Evolutionary conservation across 2,329 filamentous ascomycete genomes (phyloP), one percentile per base, ranked within the genome.

Genomic region (Microdochium nivale): DNA sequence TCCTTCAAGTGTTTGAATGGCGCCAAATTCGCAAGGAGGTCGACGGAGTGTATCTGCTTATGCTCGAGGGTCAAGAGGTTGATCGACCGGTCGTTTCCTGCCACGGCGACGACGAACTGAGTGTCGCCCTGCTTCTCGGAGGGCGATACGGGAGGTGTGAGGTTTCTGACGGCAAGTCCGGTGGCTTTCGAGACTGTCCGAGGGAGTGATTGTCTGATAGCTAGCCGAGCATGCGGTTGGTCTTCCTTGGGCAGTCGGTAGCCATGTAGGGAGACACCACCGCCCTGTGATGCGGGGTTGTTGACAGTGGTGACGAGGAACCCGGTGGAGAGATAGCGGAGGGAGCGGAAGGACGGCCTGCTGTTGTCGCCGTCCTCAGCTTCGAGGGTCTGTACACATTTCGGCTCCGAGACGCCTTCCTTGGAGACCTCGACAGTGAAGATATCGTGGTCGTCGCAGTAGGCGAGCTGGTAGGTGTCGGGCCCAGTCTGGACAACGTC

Each of bases 41-140:
- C 73, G 47, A 81, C 65, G 9, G 66, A 65, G 23, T 65, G 65
- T 30, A 72, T 66, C 19, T 68, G 64, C 53, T 73, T 73, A 63
- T 89, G 87, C 57, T 95, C 87, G 53, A 95, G 71, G 0, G 88
- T 91, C 67, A 85, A 87, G 25, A 96, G 71, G 4, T 81, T 81
- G 57, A 96, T 84, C 11, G 88, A 90, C 54, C 84, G 83, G 65
- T 95, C 88, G 59, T 87, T 86, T 9, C 86, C 86, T 2, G 88
- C 87, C 14, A 95, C 82, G 7, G 90, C 91, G 57, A 96, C 77
- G 47, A 87, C 80, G 57, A 90, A 87, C 68, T 96, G 90, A 47
- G 84, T 80, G 53, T 87, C 83, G 50, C 79, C 80, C 49, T 81
- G 68, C 48, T 65, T 72, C 1, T 77, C 69, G 1, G 64, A 72